Evolutionary conservation across 83 land plant genomes (phyloP).

Genomic region (Isoetes engelmannii): DNA sequence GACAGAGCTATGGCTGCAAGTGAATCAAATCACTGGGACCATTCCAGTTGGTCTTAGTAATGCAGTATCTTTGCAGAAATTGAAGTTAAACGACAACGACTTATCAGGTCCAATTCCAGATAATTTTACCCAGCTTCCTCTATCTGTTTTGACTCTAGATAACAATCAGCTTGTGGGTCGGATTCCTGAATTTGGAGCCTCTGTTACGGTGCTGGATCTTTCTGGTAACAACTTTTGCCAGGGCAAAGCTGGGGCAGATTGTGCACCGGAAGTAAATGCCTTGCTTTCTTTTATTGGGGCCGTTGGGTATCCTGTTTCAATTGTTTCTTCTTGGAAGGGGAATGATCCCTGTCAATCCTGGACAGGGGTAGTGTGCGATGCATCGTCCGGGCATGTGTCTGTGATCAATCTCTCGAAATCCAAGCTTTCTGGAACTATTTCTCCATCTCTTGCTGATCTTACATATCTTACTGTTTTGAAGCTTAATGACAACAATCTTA

Average conservation of each 20-base stretch:
- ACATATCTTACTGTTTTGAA: slow-evolving; percentile 28
- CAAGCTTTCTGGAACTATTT: slow-evolving; percentile 47
- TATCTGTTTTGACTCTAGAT: slow-evolving; percentile 33
- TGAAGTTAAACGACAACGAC: slow-evolving; percentile 49
- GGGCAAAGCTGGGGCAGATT: slow-evolving; percentile 34
- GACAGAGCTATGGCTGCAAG: slow-evolving; percentile 54
- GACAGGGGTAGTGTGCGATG: slow-evolving; percentile 50
- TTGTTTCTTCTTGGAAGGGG: slow-evolving; percentile 53
- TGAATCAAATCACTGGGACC: slow-evolving; percentile 54
- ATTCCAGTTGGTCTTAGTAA: slow-evolving; percentile 46
- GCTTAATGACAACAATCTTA: slow-evolving; percentile 35
- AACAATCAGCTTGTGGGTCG: slow-evolving; percentile 49
- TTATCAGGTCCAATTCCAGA: slow-evolving; percentile 52
- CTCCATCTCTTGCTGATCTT: slow-evolving; percentile 45
- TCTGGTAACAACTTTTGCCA: slow-evolving; percentile 51
- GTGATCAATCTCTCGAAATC: slow-evolving; percentile 35
- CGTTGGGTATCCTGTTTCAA: slow-evolving; percentile 44
- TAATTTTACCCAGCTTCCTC: slow-evolving; percentile 20
- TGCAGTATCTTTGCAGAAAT: slow-evolving; percentile 29
- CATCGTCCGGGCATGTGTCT: slow-evolving; percentile 12
- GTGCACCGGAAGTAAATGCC: slow-evolving; percentile 55
- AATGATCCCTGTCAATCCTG: slow-evolving; percentile 60
- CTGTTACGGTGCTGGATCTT: slow-evolving; percentile 25
- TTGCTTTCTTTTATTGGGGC: slow-evolving; percentile 51
- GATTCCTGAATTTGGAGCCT: slow-evolving; percentile 37